A percentile compares a stretch with the other conserved stretches of the same genome.
Conservation (phyloP, 139 green algal species). For the Nannochloris sp. region DNA sequence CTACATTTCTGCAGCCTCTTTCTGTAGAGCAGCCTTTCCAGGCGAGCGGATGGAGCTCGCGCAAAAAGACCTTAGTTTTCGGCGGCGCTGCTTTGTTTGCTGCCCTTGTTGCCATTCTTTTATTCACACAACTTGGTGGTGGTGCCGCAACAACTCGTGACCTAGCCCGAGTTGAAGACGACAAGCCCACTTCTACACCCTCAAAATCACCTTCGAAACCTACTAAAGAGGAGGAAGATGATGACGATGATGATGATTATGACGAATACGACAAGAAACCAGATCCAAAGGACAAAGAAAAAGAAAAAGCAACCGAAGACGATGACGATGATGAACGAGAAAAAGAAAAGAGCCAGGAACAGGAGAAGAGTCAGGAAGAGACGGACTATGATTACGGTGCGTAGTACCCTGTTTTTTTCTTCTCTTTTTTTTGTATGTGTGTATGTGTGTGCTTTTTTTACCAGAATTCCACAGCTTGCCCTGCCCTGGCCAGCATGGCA, state of each 20-base stretch:
- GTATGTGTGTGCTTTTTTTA: too few relatives aligned
- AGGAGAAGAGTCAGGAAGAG: not conserved
- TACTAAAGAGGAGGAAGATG: not conserved
- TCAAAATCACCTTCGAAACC: not conserved
- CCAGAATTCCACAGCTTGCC: too few relatives aligned
- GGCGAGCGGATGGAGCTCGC: not conserved
- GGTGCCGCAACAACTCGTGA: not conserved
- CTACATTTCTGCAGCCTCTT: slow-evolving; percentile 7
- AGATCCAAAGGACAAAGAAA: not conserved
- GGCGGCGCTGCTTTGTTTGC: slow-evolving; percentile 3
- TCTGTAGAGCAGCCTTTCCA: slow-evolving; percentile 8
- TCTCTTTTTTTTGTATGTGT: too few relatives aligned
- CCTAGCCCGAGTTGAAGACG: not conserved
- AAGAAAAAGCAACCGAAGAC: not conserved
- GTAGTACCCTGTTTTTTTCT: too few relatives aligned
- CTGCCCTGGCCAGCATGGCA: too few relatives aligned
- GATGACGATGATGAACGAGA: not conserved
- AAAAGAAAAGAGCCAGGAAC: slow-evolving; percentile 1
- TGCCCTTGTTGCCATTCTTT: not conserved
- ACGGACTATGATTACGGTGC: not conserved
- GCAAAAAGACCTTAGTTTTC: not conserved
- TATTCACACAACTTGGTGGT: not conserved
- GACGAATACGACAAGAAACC: not conserved
- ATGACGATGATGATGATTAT: not conserved
- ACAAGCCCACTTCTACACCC: not conserved